phyloP scores from a whole-genome alignment of 306 rosid genomes.

The Datisca glomerata region DNA sequence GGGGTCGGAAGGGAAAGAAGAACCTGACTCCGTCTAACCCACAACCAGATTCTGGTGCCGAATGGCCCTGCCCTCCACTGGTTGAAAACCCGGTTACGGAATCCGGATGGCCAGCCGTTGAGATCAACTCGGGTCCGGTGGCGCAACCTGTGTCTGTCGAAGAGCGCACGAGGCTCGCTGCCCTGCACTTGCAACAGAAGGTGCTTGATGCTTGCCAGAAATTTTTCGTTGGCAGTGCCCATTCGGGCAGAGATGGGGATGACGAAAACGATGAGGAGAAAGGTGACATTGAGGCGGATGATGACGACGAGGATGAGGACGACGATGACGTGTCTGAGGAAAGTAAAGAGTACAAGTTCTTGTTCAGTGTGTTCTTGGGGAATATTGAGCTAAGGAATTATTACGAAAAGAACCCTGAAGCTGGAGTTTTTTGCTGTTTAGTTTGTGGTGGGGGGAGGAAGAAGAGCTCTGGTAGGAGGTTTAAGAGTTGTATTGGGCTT shows the following conservation, averaged over 20 bases:
- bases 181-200: constrained; percentile 28
- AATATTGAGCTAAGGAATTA: constrained; percentile 36
- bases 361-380: constrained; percentile 35
- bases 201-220: constrained; percentile 34
- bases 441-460: constrained; percentile 53
- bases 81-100: constrained; percentile 5
- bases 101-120: constrained; percentile 28
- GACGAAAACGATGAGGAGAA: constrained; percentile 2
- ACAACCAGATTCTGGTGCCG: constrained; percentile 8
- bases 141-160: constrained; percentile 14
- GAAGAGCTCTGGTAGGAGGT: constrained; percentile 36
- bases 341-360: constrained; percentile 27
- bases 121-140: constrained; percentile 11
- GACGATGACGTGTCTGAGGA: constrained; percentile 13
- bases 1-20: neutral
- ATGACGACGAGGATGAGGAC: neutral
- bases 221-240: constrained; percentile 21
- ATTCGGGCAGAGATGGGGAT: constrained; percentile 23
- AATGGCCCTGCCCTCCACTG: constrained; percentile 23
- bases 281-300: constrained; percentile 5
- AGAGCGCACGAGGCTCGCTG: constrained; percentile 16
- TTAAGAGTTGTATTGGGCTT: constrained; percentile 41
- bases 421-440: constrained; percentile 55
- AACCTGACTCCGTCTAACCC: constrained; percentile 14
- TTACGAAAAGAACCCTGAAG: constrained; percentile 32